Base-by-base conservation (phyloP, 2,329 filamentous ascomycete species). In the Alternaria sp. region DNA sequence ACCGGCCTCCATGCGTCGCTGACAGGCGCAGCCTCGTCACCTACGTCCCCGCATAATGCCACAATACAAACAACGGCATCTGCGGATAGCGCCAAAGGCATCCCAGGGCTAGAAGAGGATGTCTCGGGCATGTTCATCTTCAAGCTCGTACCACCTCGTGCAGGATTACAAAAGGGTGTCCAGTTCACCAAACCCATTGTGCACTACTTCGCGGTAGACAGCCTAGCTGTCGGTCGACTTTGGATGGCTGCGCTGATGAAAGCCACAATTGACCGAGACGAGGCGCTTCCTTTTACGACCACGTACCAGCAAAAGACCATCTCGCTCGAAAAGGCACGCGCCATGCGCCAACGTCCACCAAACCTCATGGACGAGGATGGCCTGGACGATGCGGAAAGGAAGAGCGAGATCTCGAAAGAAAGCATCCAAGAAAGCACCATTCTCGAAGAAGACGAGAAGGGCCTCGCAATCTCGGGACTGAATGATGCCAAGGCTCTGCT, bases 211-310 rank as follows among this genome's bases (percentile, higher is more conserved):
- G 95, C 96, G 5, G 93, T 97, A 23, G 93, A 96, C 51, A 97
- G 90, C 69, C 82, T 97, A 58, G 88, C 92, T 69, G 88, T 95
- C 73, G 95, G 95, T 14, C 88, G 95, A 11, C 81, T 96, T 39
- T 99, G 95, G 95, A 99, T 99, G 95, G 95, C 93, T 4, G 95
- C 95, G 5, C 81, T 99, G 51, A 96, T 99, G 92, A 99, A 99
- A 80, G 95, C 95, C 10, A 99, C 95, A 1, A 99, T 99, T 69
- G 94, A 98, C 74, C 90, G 94, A 60, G 95, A 99, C 68, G 80
- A 86, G 71, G 86, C 86, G 4, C 86, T 90, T 61, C 86, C 90
- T 9, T 89, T 97, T 60, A 93, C 92, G 21, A 95, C 91, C 3
- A 97, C 93, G 3, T 98, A 98, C 79, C 94, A 97, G 74, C 93